Conservation (phyloP, 805 yeast species). For the Myxozyma udenii region DNA sequence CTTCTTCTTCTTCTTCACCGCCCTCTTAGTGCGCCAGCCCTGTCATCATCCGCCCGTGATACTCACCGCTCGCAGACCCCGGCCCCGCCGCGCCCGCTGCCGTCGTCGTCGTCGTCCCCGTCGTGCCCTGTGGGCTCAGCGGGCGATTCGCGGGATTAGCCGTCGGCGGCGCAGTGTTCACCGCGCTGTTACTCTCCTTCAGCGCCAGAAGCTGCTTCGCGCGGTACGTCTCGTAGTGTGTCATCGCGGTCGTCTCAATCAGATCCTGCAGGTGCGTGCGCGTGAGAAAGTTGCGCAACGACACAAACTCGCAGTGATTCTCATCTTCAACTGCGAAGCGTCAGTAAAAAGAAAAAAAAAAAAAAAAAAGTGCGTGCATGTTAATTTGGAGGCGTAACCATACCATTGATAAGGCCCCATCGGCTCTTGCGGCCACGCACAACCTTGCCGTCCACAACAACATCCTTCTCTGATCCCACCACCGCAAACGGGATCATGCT, state of each 20-base stretch:
- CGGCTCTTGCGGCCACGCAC: conserved; percentile 88
- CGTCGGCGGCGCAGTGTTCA: neutral
- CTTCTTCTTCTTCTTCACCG: no score
- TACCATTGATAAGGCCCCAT: conserved; percentile 80
- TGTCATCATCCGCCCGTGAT: no score
- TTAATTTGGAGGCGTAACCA: neutral
- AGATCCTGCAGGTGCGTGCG: conserved; percentile 94
- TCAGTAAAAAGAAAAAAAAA: no score
- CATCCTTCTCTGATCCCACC: conserved; percentile 81
- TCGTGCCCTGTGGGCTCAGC: no score
- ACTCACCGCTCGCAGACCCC: no score
- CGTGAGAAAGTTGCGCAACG: conserved; percentile 87
- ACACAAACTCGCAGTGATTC: conserved; percentile 91
- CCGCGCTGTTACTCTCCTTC: conserved; percentile 57
- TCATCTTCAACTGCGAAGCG: conserved; percentile 73
- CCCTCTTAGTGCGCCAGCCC: no score
- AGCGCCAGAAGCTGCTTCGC: conserved; percentile 89
- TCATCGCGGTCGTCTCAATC: conserved; percentile 83
- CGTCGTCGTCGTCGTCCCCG: no score
- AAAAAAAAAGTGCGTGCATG: no score
- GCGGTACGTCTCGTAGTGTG: conserved; percentile 91
- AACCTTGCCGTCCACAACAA: conserved; percentile 69
- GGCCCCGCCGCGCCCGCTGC: no score
- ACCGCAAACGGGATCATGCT: conserved; percentile 79
- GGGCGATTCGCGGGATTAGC: no score